Base-by-base conservation (phyloP, 257 asterid species). In the Oldenlandia corymbosa region DNA sequence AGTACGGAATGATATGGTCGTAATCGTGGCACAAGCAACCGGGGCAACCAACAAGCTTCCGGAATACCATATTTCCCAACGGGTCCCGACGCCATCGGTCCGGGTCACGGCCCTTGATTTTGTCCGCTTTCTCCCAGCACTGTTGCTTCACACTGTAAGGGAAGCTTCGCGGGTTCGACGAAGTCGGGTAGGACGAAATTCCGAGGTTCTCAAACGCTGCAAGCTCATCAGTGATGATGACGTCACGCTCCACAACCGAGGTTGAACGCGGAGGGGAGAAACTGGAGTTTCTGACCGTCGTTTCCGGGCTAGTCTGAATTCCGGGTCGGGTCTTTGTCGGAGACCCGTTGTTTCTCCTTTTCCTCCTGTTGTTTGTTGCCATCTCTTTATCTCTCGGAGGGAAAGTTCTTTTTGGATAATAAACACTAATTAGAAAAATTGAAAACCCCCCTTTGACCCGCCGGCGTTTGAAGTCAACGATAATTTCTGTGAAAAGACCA, bases 11-110 rank as follows among this genome's bases (percentile, higher is more conserved):
- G 65, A 92, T 89, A 79, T 89, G 99, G 75, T 92, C 99, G 75
- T 89, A 89, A 68, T 92, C 98, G 73, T 92, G 95, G 81, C 98
- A 92, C 51, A 92, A 82, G 75, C 98, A 92, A 75, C 98, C 97
- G 27, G 95, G 85, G 79, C 99, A 92, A 17, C 99, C 99, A 3
- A 89, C 99, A 42, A 92, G 93, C 83, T 92, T 92, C 79, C 97
- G 74, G 67, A 92, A 89, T 3, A 92, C 67, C 11, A 16, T 70
- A 76, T 92, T 89, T 18, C 97, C 99, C 65, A 92, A 64, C 10
- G 86, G 62, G 75, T 92, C 99, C 12, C 96, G 85, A 16, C 99
- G 95, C 97, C 99, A 89, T 32, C 97, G 70, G 7, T 87, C 95
- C 46, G 96, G 96, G 78, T 89, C 90, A 48, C 99, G 92, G 11